A percentile compares a stretch with the other conserved stretches of the same genome.
Evolutionary conservation across 2,329 filamentous ascomycete species (phyloP).

Genomic region (Fusarium sp.): DNA sequence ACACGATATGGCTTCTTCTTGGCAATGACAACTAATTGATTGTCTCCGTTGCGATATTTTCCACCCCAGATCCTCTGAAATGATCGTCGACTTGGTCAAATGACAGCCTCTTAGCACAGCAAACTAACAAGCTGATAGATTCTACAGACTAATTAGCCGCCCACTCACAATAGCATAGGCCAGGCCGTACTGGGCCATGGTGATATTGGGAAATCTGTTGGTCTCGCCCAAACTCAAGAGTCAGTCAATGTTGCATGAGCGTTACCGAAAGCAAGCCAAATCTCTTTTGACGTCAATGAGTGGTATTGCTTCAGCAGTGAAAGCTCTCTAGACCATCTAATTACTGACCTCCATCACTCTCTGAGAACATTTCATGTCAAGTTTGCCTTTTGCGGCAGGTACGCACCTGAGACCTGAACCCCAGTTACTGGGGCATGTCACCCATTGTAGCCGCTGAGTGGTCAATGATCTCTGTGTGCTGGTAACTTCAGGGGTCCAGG

Average conservation of each 20-base stretch:
- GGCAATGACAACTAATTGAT: background rate
- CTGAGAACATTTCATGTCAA: background rate
- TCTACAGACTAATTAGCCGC: conserved; percentile 28
- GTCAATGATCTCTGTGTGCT: background rate
- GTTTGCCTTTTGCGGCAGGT: conserved; percentile 34
- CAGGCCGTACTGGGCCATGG: conserved; percentile 17
- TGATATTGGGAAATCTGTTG: conserved; percentile 29
- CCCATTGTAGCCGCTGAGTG: conserved; percentile 21
- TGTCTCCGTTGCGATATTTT: conserved; percentile 15
- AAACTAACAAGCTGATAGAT: conserved; percentile 22
- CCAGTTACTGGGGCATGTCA: conserved; percentile 20
- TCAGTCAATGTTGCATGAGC: conserved; percentile 3
- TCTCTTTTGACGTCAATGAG: conserved; percentile 22
- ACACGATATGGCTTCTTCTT: conserved; percentile 4
- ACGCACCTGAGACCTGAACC: conserved; percentile 24
- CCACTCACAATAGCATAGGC: conserved; percentile 20
- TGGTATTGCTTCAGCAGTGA: conserved; percentile 6
- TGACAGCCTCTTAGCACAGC: conserved; percentile 21
- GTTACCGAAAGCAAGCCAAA: conserved; percentile 1
- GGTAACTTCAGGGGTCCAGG: conserved; percentile 25
- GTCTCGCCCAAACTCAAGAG: background rate
- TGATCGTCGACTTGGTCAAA: conserved; percentile 31
- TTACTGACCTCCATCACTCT: too few relatives aligned
- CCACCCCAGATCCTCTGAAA: conserved; percentile 6
- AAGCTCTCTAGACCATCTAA: background rate